Evolutionary conservation across 1,284 basidiomycete genomes (phyloP).

Genomic region (Naganishia sp.): DNA sequence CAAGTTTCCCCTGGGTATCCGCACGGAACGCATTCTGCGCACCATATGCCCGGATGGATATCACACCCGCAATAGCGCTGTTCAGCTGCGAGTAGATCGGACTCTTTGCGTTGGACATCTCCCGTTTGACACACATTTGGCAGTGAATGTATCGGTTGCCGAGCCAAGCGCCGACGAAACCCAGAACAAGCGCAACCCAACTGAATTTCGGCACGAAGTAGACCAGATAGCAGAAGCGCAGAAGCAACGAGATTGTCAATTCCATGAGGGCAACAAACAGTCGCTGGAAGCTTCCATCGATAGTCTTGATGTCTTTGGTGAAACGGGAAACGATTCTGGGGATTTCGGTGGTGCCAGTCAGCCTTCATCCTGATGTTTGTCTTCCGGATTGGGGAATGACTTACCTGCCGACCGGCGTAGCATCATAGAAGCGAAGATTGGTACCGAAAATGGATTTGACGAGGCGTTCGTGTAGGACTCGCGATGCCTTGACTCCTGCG

Average conservation of each 20-base stretch:
- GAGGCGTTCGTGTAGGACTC: slow-evolving; percentile 62
- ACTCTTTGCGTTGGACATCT: slow-evolving; percentile 36
- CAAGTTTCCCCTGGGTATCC: slow-evolving; percentile 47
- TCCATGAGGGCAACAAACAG: slow-evolving; percentile 44
- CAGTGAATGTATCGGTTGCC: slow-evolving; percentile 64
- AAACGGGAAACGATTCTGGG: slow-evolving; percentile 54
- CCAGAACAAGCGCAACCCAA: slow-evolving; percentile 52
- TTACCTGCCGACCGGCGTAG: slow-evolving; percentile 62
- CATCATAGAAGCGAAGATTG: slow-evolving; percentile 63
- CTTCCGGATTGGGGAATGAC: slow-evolving; percentile 56
- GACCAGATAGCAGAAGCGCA: slow-evolving; percentile 58
- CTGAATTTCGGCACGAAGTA: slow-evolving; percentile 58
- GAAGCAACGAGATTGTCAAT: slow-evolving; percentile 51
- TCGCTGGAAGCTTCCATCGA: slow-evolving; percentile 51
- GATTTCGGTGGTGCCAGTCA: background rate
- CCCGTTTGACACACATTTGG: slow-evolving; percentile 68
- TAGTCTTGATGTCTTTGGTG: slow-evolving; percentile 61
- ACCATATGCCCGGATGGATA: slow-evolving; percentile 55
- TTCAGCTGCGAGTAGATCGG: slow-evolving; percentile 72
- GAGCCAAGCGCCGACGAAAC: slow-evolving; percentile 57
- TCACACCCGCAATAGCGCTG: slow-evolving; percentile 66
- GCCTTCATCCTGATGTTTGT: slow-evolving; percentile 36
- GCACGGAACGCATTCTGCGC: slow-evolving; percentile 47
- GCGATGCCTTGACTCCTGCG: slow-evolving; percentile 60
- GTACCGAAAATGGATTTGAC: slow-evolving; percentile 63